phyloP scores from a whole-genome alignment of 1,139 yeast species.

The Spathaspora sp. region DNA sequence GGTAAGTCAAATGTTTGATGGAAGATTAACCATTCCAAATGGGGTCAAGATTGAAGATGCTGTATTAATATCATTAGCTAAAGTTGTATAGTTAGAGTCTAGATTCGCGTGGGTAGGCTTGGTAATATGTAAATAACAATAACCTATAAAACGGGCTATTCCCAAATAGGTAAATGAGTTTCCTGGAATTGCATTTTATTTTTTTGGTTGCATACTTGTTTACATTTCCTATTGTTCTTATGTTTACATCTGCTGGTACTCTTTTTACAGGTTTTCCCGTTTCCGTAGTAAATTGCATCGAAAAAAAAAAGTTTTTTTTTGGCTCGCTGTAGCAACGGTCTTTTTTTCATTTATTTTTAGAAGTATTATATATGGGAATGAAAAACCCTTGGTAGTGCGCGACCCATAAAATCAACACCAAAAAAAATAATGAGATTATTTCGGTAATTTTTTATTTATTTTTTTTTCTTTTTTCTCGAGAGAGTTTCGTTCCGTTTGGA shows the following conservation, averaged over 20 bases:
- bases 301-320: neutral
- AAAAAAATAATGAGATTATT: conserved; percentile 1
- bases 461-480: neutral
- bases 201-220: too few species aligned
- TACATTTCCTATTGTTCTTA: neutral
- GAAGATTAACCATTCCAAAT: conserved; percentile 51
- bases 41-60: conserved; percentile 73
- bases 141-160: neutral
- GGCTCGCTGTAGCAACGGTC: neutral
- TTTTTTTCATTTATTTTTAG: conserved; percentile 1
- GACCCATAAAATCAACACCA: neutral
- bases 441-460: neutral
- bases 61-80: conserved; percentile 59
- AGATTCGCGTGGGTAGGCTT: neutral
- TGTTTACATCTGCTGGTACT: neutral
- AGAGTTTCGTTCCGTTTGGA: neutral
- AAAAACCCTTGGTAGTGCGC: neutral
- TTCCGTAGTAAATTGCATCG: neutral
- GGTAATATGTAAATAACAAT: neutral
- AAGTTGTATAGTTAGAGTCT: conserved; percentile 14
- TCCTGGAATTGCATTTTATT: neutral
- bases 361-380: too few species aligned
- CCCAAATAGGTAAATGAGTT: neutral
- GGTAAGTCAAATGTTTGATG: conserved; percentile 69
- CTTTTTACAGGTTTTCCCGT: neutral